Conservation (phyloP, 257 asterid genomes). For the Solanum ossicruentum region DNA sequence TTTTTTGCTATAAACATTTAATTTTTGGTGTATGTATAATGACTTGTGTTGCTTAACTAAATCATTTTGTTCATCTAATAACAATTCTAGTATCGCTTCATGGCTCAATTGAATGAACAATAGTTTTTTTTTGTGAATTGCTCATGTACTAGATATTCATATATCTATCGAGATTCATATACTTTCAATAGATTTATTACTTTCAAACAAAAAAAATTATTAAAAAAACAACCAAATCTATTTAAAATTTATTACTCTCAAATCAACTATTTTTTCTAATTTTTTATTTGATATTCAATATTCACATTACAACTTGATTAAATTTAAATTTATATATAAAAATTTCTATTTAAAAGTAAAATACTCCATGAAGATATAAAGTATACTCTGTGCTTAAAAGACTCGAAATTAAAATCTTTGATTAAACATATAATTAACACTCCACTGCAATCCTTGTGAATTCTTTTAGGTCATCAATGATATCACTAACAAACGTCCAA, state of each 20-base stretch:
- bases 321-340: fast-evolving
- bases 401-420: not conserved
- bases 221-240: too few species aligned
- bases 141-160: too few species aligned
- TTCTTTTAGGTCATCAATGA: not conserved
- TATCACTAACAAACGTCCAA: not conserved
- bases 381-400: fast-evolving
- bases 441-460: fast-evolving
- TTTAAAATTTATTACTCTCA: not conserved
- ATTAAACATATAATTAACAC: not conserved
- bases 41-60: too few species aligned
- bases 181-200: too few species aligned
- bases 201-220: too few species aligned
- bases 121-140: too few species aligned
- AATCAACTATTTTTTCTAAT: not conserved
- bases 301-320: not conserved
- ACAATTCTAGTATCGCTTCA: too few species aligned
- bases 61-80: too few species aligned
- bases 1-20: too few species aligned
- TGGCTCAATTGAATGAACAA: too few species aligned
- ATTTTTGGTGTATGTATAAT: too few species aligned
- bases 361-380: not conserved
- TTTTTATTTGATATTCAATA: not conserved
- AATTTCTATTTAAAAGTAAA: not conserved
- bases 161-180: too few species aligned